phyloP scores from a whole-genome alignment of 306 rosid species.

The Carpinus viminea region DNA sequence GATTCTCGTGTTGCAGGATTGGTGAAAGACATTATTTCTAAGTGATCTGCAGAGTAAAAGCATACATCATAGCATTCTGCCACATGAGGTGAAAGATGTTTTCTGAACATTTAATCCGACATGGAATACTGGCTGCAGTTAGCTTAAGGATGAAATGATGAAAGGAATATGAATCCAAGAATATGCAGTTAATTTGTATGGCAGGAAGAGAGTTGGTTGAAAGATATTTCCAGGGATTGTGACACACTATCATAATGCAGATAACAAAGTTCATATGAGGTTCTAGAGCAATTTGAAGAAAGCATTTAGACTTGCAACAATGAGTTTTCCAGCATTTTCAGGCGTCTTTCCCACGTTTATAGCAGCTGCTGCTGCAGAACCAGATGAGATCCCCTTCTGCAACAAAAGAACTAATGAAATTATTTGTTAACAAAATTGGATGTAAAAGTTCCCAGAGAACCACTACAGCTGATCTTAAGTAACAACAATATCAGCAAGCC shows the following conservation, averaged over 20 bases:
- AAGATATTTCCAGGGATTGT: not conserved
- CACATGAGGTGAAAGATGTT: not conserved
- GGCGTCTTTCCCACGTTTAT: constrained; percentile 64
- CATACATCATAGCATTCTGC: not conserved
- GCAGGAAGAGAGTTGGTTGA: not conserved
- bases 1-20: constrained; percentile 36
- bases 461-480: not conserved
- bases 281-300: constrained; percentile 11
- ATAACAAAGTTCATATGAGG: not conserved
- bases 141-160: too few species aligned
- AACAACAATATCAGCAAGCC: constrained; percentile 62
- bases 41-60: constrained; percentile 35
- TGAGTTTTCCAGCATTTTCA: constrained; percentile 77
- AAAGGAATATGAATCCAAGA: too few species aligned
- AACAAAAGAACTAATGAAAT: not conserved
- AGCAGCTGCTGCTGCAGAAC: constrained; percentile 78
- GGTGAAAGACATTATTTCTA: constrained; percentile 41
- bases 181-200: not conserved
- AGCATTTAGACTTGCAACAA: too few species aligned
- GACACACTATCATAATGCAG: not conserved
- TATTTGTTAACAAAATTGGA: not conserved
- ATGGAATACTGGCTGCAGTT: not conserved
- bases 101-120: too few species aligned
- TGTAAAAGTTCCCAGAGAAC: not conserved
- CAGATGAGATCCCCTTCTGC: constrained; percentile 67